These are phyloP conservation scores for Rhizopus delemar DNA, from an alignment of 371 early-diverging fungal species.

Conservation along the genomic window DNA sequence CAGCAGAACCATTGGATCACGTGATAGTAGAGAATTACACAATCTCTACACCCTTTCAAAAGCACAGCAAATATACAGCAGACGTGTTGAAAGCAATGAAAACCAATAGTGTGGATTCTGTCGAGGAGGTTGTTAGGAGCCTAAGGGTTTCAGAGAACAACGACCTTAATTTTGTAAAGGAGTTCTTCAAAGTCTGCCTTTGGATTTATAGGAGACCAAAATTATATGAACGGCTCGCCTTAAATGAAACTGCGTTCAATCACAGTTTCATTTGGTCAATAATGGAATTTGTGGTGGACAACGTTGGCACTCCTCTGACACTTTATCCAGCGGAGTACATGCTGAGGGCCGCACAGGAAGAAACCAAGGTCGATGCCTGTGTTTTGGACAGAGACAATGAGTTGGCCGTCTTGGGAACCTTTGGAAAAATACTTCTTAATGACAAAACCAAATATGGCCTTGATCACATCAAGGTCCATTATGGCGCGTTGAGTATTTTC, in stretches of 20 bases:
- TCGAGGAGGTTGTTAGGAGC: not conserved
- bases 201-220: not conserved
- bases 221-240: not conserved
- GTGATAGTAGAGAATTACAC: not conserved
- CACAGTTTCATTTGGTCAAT: conserved; percentile 1
- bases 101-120: not conserved
- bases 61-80: not conserved
- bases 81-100: not conserved
- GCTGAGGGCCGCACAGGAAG: not conserved
- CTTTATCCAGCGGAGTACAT: not conserved
- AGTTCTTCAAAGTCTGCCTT: conserved; percentile 9
- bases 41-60: not conserved
- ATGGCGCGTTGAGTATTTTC: conserved; percentile 1
- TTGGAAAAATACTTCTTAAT: not conserved
- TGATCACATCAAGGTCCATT: conserved; percentile 1
- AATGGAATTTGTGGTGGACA: conserved; percentile 1
- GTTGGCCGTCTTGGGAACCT: not conserved
- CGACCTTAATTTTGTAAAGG: conserved; percentile 5
- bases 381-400: not conserved
- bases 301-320: not conserved
- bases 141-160: not conserved
- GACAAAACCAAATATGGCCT: not conserved
- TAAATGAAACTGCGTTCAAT: conserved; percentile 1
- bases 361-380: not conserved
- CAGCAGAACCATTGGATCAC: not conserved